phyloP scores from a whole-genome alignment of 257 asterid genomes.

The Gentiana dahurica region DNA sequence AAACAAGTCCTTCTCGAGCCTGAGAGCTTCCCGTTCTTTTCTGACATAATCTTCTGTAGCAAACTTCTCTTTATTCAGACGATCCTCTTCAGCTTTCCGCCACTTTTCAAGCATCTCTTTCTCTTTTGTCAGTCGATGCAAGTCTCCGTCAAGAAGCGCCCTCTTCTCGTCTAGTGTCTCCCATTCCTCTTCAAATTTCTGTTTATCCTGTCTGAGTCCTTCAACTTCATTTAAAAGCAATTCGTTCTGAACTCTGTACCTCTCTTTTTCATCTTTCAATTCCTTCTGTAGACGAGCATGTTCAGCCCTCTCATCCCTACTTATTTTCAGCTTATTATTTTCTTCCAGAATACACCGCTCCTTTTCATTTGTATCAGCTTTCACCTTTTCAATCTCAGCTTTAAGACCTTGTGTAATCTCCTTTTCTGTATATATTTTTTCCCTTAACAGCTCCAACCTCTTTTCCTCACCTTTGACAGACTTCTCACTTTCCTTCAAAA shows the following conservation, averaged over 20 bases:
- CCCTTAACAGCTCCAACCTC: constrained; percentile 30
- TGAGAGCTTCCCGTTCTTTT: constrained; percentile 60
- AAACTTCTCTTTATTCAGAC: constrained; percentile 40
- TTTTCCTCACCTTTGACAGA: constrained; percentile 44
- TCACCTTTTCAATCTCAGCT: constrained; percentile 45
- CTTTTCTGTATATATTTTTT: constrained; percentile 38
- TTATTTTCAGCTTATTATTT: constrained; percentile 36
- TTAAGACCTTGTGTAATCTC: constrained; percentile 34
- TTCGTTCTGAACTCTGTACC: constrained; percentile 35
- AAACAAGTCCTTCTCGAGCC: constrained; percentile 60
- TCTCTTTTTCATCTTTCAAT: constrained; percentile 63
- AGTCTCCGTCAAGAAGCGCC: constrained; percentile 31
- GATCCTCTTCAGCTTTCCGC: constrained; percentile 35
- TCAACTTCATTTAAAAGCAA: constrained; percentile 51
- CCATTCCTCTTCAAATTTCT: constrained; percentile 80
- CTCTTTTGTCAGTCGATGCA: constrained; percentile 41
- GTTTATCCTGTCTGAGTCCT: constrained; percentile 52
- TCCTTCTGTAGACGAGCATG: constrained; percentile 40
- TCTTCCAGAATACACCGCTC: constrained; percentile 37
- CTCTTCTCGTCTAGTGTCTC: constrained; percentile 68
- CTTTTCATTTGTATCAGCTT: constrained; percentile 45
- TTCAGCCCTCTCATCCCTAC: constrained; percentile 48
- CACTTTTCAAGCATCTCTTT: constrained; percentile 31
- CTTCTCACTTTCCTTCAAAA: constrained; percentile 58
- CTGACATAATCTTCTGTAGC: constrained; percentile 39